Percentiles rank a stretch among this genome's conserved stretches.
These are phyloP conservation scores for Falciphora oryzae DNA, from an alignment of 2,329 filamentous ascomycete species.

Conservation along the genomic window DNA sequence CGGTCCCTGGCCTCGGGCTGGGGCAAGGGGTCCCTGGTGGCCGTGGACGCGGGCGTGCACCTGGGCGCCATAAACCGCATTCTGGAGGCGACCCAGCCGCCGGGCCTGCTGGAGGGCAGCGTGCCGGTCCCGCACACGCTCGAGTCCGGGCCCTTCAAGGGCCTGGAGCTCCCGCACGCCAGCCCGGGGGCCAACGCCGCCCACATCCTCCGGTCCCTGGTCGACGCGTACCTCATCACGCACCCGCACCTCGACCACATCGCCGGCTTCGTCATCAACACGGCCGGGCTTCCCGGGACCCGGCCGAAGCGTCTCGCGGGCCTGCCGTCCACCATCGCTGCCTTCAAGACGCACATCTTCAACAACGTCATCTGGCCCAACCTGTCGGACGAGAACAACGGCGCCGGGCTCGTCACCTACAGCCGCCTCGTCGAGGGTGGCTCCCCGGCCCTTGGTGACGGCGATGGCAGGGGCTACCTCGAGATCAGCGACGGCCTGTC, in stretches of 20 bases:
- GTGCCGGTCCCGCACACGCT: constrained; percentile 48
- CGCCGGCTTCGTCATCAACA: constrained; percentile 87
- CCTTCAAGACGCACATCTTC: constrained; percentile 91
- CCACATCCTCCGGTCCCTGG: constrained; percentile 69
- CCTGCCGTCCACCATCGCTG: constrained; percentile 81
- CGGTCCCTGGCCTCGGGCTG: constrained; percentile 74
- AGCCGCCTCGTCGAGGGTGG: constrained; percentile 84
- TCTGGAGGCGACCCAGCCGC: constrained; percentile 51
- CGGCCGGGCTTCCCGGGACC: constrained; percentile 73
- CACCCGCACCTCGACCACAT: constrained; percentile 98
- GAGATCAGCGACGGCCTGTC: constrained; percentile 83
- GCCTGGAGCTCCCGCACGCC: constrained; percentile 62
- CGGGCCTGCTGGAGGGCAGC: constrained; percentile 26
- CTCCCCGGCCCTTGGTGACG: constrained; percentile 75
- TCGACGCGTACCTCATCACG: constrained; percentile 88
- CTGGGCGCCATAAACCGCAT: constrained; percentile 79
- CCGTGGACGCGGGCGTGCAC: constrained; percentile 91
- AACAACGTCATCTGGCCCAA: constrained; percentile 99
- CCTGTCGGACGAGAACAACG: constrained; percentile 90
- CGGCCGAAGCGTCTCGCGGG: constrained; percentile 82
- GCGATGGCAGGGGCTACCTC: constrained; percentile 75
- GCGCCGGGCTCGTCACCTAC: constrained; percentile 87
- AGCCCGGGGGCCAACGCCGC: constrained; percentile 72
- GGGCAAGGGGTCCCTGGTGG: constrained; percentile 75
- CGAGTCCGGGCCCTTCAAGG: constrained; percentile 69